Percentiles rank a stretch among this genome's conserved stretches.
Evolutionary conservation across 495 filamentous ascomycete genomes (phyloP).

Genomic region (Aspergillus cavernicola): DNA sequence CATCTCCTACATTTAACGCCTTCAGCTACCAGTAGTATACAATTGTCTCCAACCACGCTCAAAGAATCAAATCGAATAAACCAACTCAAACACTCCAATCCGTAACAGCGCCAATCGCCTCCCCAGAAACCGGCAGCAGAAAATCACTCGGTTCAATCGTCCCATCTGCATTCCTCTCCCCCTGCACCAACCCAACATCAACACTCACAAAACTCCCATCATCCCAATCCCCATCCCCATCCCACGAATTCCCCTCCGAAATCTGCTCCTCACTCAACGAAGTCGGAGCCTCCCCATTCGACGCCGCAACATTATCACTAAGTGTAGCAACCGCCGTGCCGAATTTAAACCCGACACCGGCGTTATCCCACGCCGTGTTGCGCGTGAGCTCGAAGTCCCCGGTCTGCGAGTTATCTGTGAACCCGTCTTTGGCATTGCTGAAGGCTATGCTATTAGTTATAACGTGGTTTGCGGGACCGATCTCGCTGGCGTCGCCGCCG

Average conservation of each 20-base stretch:
- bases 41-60: too few species aligned
- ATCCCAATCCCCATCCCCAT: slow-evolving; percentile 9
- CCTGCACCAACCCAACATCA: slow-evolving; percentile 14
- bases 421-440: slow-evolving; percentile 17
- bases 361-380: slow-evolving; percentile 21
- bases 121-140: slow-evolving; percentile 15
- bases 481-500: slow-evolving; percentile 16
- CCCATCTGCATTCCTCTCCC: slow-evolving; percentile 10
- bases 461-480: slow-evolving; percentile 15
- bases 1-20: too few species aligned
- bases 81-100: too few species aligned
- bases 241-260: slow-evolving; percentile 19
- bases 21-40: neutral
- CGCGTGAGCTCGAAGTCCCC: slow-evolving; percentile 16
- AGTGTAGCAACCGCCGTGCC: slow-evolving; percentile 16
- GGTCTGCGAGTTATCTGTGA: slow-evolving; percentile 21
- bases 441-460: slow-evolving; percentile 17
- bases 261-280: slow-evolving; percentile 13
- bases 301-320: slow-evolving; percentile 11
- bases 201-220: slow-evolving; percentile 16
- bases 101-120: slow-evolving; percentile 17
- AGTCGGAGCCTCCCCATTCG: slow-evolving; percentile 14
- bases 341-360: slow-evolving; percentile 12
- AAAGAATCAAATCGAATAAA: too few species aligned
- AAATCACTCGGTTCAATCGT: slow-evolving; percentile 15